These are phyloP conservation scores for Rhodotorula paludigena DNA, from an alignment of 768 basidiomycete species.

Conservation along the genomic window DNA sequence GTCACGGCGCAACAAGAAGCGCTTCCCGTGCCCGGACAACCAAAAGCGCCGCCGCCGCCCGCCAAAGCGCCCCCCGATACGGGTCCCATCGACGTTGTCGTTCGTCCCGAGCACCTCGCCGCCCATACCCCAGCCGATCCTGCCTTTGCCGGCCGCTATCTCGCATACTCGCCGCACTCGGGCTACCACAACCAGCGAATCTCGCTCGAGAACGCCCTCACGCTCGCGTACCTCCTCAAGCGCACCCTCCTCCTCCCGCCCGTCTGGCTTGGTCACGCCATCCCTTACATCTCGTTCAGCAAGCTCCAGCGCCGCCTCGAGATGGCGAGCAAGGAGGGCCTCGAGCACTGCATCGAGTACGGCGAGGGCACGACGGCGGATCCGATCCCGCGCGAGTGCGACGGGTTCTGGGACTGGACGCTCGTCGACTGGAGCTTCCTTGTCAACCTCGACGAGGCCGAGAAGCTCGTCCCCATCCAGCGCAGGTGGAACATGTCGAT, in stretches of 20 bases:
- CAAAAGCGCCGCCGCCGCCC: not conserved
- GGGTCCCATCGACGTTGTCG: constrained; percentile 19
- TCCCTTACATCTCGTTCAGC: constrained; percentile 59
- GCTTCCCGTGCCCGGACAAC: no score
- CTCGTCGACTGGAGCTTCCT: constrained; percentile 67
- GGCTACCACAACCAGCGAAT: constrained; percentile 84
- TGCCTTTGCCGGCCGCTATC: constrained; percentile 47
- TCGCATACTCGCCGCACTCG: constrained; percentile 74
- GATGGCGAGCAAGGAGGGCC: constrained; percentile 50
- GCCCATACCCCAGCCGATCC: not conserved
- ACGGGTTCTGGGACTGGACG: constrained; percentile 59
- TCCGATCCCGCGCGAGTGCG: constrained; percentile 55
- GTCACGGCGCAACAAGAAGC: no score
- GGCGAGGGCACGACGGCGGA: constrained; percentile 53
- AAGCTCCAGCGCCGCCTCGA: constrained; percentile 53
- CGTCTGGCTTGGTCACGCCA: constrained; percentile 62
- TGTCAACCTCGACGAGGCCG: constrained; percentile 53
- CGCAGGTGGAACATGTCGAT: constrained; percentile 56
- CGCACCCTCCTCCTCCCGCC: constrained; percentile 77
- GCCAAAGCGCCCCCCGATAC: not conserved
- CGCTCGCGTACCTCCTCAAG: constrained; percentile 64
- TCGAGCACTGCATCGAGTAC: constrained; percentile 38
- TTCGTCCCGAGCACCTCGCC: not conserved
- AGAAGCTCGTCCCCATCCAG: constrained; percentile 46
- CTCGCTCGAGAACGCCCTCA: constrained; percentile 74